Evolutionary conservation across 2,329 filamentous ascomycete genomes (phyloP).

Genomic region (Phialocephala sp.): DNA sequence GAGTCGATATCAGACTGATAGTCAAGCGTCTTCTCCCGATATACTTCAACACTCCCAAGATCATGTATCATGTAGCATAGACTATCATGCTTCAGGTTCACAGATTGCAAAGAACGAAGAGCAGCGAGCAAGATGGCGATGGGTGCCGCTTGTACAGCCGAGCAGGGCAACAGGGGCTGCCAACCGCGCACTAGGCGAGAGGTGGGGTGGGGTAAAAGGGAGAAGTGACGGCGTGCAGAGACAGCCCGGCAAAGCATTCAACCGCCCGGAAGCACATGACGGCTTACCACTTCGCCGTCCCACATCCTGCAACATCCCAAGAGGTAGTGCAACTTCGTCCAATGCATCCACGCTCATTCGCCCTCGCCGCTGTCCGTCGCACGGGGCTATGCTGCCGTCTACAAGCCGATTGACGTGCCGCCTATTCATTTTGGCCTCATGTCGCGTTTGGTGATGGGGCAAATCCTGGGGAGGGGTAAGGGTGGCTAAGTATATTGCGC

Average conservation of each 20-base stretch:
- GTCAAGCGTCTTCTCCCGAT: background rate
- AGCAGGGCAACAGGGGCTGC: background rate
- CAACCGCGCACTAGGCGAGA: background rate
- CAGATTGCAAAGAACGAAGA: background rate
- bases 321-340: no score
- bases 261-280: conserved; percentile 6
- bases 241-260: background rate
- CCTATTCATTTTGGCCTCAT: background rate
- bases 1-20: background rate
- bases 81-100: background rate
- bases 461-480: background rate
- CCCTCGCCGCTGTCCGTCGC: background rate
- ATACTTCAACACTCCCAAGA: background rate
- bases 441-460: background rate
- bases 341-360: background rate
- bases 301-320: background rate
- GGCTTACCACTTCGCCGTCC: background rate
- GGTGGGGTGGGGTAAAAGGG: conserved; percentile 8
- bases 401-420: conserved; percentile 28
- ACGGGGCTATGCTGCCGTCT: background rate
- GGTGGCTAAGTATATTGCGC: conserved; percentile 3
- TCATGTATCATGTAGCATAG: background rate
- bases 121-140: background rate
- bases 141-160: conserved; percentile 1
- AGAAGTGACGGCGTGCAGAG: background rate